Conservation (phyloP, 331 rosid genomes). For the Phaseolus coccineus region DNA sequence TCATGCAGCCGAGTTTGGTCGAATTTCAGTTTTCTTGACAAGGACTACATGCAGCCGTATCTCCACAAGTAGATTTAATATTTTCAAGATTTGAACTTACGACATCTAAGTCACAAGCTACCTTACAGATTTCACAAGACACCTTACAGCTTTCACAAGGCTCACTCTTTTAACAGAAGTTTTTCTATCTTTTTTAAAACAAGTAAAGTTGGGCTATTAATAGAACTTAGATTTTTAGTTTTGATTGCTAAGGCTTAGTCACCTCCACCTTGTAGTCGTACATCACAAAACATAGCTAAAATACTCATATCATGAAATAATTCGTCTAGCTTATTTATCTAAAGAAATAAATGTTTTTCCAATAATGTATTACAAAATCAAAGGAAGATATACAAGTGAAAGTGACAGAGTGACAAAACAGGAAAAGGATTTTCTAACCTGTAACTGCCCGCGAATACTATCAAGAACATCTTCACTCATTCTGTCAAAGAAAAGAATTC, state of each 20-base stretch:
- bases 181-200: not conserved
- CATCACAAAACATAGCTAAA: conserved; percentile 4
- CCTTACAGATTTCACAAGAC: not conserved
- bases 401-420: conserved; percentile 28
- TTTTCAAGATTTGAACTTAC: conserved; percentile 6
- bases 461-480: conserved; percentile 84
- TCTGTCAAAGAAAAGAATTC: conserved; percentile 87
- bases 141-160: not conserved
- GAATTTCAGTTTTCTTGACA: too few species aligned
- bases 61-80: not conserved
- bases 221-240: not conserved
- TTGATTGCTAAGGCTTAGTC: not conserved
- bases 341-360: not conserved
- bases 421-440: conserved; percentile 54
- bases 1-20: not conserved
- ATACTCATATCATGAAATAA: conserved; percentile 13
- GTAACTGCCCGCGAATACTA: conserved; percentile 64
- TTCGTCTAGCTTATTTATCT: conserved; percentile 10
- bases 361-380: conserved; percentile 6
- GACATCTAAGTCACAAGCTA: not conserved
- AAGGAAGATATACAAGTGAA: not conserved
- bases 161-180: not conserved
- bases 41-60: not conserved
- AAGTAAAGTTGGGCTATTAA: not conserved
- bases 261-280: not conserved